phyloP scores from a whole-genome alignment of 2,329 filamentous ascomycete species.

The Corinectria fuckeliana region DNA sequence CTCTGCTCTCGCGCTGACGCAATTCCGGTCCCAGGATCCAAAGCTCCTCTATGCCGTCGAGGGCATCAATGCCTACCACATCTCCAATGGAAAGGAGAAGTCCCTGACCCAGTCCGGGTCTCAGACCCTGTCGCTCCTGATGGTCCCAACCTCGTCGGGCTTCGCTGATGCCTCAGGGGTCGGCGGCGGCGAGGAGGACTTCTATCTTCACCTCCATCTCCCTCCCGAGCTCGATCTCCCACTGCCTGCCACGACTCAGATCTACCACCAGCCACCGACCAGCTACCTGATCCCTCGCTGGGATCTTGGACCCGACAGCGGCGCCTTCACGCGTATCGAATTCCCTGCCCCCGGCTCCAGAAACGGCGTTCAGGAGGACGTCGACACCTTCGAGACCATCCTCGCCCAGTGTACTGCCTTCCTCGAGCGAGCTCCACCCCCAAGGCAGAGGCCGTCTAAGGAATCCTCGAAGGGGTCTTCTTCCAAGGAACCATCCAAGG shows the following conservation, averaged over 20 bases:
- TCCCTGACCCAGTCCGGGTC: conserved; percentile 83
- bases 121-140: conserved; percentile 90
- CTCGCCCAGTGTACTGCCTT: conserved; percentile 98
- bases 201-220: conserved; percentile 94
- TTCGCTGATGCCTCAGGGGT: conserved; percentile 63
- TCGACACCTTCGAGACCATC: conserved; percentile 97
- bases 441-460: conserved; percentile 47
- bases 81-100: conserved; percentile 85
- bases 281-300: conserved; percentile 96
- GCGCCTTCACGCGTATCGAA: conserved; percentile 91
- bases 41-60: conserved; percentile 75
- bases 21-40: conserved; percentile 54
- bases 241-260: conserved; percentile 92
- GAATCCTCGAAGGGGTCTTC: conserved; percentile 8
- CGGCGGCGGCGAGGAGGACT: conserved; percentile 80
- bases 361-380: conserved; percentile 82
- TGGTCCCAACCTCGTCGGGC: conserved; percentile 89
- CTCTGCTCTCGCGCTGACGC: conserved; percentile 19
- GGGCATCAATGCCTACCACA: conserved; percentile 89
- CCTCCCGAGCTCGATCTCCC: conserved; percentile 94
- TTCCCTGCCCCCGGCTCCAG: conserved; percentile 79
- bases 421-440: conserved; percentile 79
- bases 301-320: conserved; percentile 87
- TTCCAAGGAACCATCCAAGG: conserved; percentile 36
- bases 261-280: conserved; percentile 91